Evolutionary conservation across 805 yeast genomes (phyloP), one percentile per base, ranked within the genome.

Genomic region (Sugiyamaella americana): DNA sequence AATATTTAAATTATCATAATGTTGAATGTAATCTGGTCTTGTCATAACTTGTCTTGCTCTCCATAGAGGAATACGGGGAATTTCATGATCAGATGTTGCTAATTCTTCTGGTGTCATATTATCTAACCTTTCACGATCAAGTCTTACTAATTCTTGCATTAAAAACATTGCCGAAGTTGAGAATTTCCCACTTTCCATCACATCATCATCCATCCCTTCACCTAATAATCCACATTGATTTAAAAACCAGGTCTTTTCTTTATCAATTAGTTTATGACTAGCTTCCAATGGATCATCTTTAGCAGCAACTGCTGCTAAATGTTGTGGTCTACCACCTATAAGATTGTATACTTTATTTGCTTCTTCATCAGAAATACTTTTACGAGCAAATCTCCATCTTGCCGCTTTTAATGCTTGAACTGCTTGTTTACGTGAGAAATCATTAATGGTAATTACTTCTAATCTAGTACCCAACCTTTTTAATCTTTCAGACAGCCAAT

Each of bases 301-400:
- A 3, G 51, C 40, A 8, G 63, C 60, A 1, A 83, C 91, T 40
- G 81, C 82, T 2, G 84, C 76, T 2, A 86, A 64, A 62, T 86
- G 91, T 62, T 86, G 95, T 0, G 94, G 88, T 41, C 95, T 71
- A 1, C 95, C 95, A 2, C 95, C 95, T 39, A 85, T 77, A 32
- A 84, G 65, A 49, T 80, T 79, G 60, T 82, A 85, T 2, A 85
- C 72, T 36, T 74, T 64, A 44, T 76, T 66, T 21, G 84, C 80
- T 1, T 57, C 44, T 0, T 60, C 65, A 2, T 69, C 73, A 13
- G 66, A 59, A 1, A 79, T 49, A 0, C 53, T 52, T 32, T 69
- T 71, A 20, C 71, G 64, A 36, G 74, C 73, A 49, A 59, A 66
- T 46, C 66, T 63, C 41, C 60, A 56, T 45, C 94, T 69, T 1